Conservation (phyloP, 1,284 basidiomycete species). For the Ganoderma resinaceum region DNA sequence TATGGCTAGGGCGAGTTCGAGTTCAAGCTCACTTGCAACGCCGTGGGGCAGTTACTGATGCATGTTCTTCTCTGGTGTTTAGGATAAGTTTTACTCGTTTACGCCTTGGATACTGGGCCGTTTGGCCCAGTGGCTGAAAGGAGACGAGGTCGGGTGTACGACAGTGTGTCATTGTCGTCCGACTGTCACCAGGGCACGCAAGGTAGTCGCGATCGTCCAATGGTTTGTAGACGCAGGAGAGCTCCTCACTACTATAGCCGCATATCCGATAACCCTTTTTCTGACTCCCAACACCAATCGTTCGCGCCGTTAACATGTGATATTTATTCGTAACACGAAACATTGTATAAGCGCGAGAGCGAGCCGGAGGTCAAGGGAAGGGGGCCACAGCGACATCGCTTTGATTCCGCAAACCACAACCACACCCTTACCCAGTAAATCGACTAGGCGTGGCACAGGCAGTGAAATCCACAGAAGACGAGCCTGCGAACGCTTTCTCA, state of each 20-base stretch:
- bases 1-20: background rate
- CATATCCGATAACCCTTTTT: background rate
- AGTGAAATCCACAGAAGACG: no score
- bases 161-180: background rate
- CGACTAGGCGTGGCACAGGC: no score
- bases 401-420: no score
- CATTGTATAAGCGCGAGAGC: no score
- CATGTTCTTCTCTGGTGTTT: background rate
- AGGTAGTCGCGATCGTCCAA: background rate
- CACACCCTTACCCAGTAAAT: no score
- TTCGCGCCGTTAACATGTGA: no score
- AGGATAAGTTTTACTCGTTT: background rate
- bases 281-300: background rate
- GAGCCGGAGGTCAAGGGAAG: no score
- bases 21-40: background rate
- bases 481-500: no score
- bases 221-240: background rate
- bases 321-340: no score
- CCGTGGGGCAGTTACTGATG: background rate
- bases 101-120: background rate
- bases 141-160: background rate
- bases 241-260: background rate
- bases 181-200: background rate
- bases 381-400: no score
- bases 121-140: background rate